Percentiles rank a stretch among this genome's conserved stretches.
These are phyloP conservation scores for Mentha longifolia DNA, from an alignment of 257 asterid species.

Conservation along the genomic window DNA sequence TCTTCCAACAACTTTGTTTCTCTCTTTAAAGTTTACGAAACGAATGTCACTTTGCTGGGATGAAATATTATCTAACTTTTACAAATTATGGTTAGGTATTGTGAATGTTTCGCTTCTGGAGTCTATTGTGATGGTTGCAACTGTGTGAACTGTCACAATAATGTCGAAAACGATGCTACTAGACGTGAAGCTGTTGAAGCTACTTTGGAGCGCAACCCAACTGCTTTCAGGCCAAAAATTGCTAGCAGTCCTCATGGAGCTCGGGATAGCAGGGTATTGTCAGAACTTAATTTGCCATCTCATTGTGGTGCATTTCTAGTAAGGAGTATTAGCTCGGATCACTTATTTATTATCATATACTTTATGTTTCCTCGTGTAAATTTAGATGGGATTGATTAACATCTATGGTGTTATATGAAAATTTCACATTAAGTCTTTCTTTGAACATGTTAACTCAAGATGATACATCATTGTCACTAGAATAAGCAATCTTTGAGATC, in stretches of 20 bases:
- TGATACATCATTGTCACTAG: background rate
- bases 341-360: background rate
- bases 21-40: constrained; percentile 9
- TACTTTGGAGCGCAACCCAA: constrained; percentile 92
- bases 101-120: constrained; percentile 98
- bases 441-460: background rate
- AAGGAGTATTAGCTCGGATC: background rate
- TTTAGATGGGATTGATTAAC: constrained; percentile 6
- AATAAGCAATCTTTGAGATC: background rate
- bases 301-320: constrained; percentile 11
- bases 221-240: constrained; percentile 95
- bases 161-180: constrained; percentile 78
- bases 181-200: constrained; percentile 92
- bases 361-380: background rate
- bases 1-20: background rate
- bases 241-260: constrained; percentile 92
- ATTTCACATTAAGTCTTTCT: background rate
- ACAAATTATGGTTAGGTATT: constrained; percentile 63
- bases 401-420: background rate
- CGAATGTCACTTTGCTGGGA: background rate
- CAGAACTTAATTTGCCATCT: constrained; percentile 25
- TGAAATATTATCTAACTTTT: constrained; percentile 15
- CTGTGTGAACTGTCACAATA: constrained; percentile 84
- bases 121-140: constrained; percentile 91
- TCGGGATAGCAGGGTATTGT: constrained; percentile 75